Evolutionary conservation across 2,329 filamentous ascomycete species (phyloP).

Genomic region (Aspergillus pseudonomiae): DNA sequence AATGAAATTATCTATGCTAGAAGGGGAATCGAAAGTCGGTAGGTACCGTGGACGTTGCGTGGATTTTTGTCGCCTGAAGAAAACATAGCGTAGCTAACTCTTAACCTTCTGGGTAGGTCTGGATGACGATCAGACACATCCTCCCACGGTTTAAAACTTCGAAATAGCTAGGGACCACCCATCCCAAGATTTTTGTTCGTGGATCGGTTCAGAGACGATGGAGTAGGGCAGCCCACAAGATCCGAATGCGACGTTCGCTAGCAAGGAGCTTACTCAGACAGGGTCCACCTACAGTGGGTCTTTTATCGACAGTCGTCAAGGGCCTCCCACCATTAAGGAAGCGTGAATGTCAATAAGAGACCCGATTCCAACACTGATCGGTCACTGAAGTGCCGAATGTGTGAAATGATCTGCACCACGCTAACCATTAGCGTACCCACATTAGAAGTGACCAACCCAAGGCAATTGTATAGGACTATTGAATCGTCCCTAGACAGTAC

Average conservation of each 20-base stretch:
- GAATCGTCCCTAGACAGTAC: neutral
- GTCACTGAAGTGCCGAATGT: neutral
- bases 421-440: neutral
- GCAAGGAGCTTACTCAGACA: neutral
- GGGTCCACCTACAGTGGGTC: neutral
- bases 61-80: neutral
- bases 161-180: neutral
- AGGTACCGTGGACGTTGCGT: neutral
- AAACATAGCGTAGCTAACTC: neutral
- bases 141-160: neutral
- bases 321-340: neutral
- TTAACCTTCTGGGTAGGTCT: neutral
- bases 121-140: neutral
- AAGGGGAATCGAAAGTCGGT: neutral
- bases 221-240: neutral
- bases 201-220: neutral
- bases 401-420: conserved; percentile 1
- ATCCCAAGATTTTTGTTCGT: neutral
- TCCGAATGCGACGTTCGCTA: neutral
- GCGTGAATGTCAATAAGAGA: neutral
- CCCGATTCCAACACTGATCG: too few species aligned
- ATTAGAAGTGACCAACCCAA: neutral
- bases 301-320: neutral
- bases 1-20: neutral
- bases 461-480: neutral